Base-by-base conservation (phyloP, 169 alveolate genomes). In the Theileria orientalis region DNA sequence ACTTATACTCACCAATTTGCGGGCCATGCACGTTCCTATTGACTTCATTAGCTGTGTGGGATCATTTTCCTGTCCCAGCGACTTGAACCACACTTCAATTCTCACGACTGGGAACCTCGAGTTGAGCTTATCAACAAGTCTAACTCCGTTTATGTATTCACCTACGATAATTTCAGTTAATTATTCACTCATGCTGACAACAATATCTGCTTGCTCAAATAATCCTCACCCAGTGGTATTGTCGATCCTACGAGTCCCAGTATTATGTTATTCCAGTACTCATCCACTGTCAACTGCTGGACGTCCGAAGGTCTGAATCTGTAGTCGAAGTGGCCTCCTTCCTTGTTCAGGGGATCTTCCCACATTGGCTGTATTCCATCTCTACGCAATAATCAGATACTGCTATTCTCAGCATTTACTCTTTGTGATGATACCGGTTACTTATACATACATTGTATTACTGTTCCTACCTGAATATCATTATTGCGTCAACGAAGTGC, bases 281-380 rank as follows among this genome's bases (percentile, higher is more conserved):
- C 94, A 66, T 91, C 95, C 32, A 91, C 79, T 57, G 73, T 83
- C 14, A 88, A 69, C 46, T 76, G 91, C 51, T 75, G 75, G 3
- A 85, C 91, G 23, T 90, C 93, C 51, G 83, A 59, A 6, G 90
- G 94, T 66, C 85, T 75, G 72, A 91, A 86, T 57, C 94, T 76
- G 83, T 90, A 91, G 56, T 90, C 93, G 68, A 91, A 86, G 73
- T 91, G 95, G 11, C 95, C 95, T 23, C 95, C 95, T 49, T 78
- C 91, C 66, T 86, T 59, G 68, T 91, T 91, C 87, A 91, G 77
- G 32, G 92, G 91, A 40, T 91, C 95, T 57, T 91, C 95, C 95
- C 95, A 91, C 95, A 91, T 91, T 21, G 95, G 95, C 52, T 91
- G 92, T 19, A 91, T 85, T 59, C 90, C 92, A 37, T 91, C 93